phyloP scores from a whole-genome alignment of 371 early-diverging fungal genomes.

The Actinomortierella wolfii region DNA sequence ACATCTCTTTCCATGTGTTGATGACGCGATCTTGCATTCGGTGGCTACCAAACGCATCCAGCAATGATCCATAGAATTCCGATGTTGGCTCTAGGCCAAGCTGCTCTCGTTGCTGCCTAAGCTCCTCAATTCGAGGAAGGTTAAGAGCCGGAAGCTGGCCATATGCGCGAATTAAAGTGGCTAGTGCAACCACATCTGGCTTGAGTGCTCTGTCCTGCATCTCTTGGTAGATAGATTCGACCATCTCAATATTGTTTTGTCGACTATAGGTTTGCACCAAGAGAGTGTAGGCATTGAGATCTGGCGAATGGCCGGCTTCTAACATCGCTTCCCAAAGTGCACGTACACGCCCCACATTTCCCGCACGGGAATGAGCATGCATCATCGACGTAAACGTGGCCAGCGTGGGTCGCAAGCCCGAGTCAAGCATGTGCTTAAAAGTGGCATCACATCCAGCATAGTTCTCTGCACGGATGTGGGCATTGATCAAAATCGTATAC shows the following conservation, averaged over 20 bases:
- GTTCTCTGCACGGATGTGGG: conserved; percentile 27
- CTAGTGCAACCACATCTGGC: conserved; percentile 16
- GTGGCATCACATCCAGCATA: conserved; percentile 20
- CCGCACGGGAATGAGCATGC: conserved; percentile 46
- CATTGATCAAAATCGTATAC: conserved; percentile 56
- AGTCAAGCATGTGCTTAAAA: conserved; percentile 25
- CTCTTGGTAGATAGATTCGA: conserved; percentile 33
- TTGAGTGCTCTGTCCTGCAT: conserved; percentile 10
- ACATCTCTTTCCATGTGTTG: conserved; percentile 21
- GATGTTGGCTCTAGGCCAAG: conserved; percentile 22
- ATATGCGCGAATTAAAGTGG: conserved; percentile 25
- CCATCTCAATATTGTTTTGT: conserved; percentile 36
- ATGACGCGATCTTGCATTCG: conserved; percentile 32
- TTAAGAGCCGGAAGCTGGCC: conserved; percentile 18
- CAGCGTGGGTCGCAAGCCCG: conserved; percentile 19
- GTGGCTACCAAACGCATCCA: conserved; percentile 28
- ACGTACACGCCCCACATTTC: conserved; percentile 42
- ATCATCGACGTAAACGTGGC: conserved; percentile 45
- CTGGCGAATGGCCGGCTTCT: conserved; percentile 22
- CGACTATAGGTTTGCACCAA: conserved; percentile 37
- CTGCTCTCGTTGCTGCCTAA: conserved; percentile 11
- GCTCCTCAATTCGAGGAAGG: conserved; percentile 20
- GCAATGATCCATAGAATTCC: conserved; percentile 15
- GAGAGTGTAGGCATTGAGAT: conserved; percentile 25
- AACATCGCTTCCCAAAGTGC: conserved; percentile 32